A percentile compares a stretch with the other conserved stretches of the same genome.
Conservation (phyloP, 495 filamentous ascomycete genomes). For the Annulohypoxylon nitens region DNA sequence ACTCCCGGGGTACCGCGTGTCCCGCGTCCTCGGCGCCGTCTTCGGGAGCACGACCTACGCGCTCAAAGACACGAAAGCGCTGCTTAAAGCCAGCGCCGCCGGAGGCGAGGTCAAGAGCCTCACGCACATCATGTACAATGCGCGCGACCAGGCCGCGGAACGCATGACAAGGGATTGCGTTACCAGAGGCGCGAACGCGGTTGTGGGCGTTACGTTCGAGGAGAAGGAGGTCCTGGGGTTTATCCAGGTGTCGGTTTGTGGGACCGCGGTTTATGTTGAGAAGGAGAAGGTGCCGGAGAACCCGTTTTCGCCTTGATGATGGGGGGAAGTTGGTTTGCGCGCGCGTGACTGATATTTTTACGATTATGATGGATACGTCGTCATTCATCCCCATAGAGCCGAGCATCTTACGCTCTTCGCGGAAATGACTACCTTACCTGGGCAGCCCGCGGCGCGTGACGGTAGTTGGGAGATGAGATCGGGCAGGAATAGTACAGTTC, state of each 20-base stretch:
- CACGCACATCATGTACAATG: slow-evolving; percentile 43
- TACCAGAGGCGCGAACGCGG: slow-evolving; percentile 41
- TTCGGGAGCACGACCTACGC: slow-evolving; percentile 41
- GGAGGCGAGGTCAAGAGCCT: slow-evolving; percentile 38
- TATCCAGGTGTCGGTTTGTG: slow-evolving; percentile 41
- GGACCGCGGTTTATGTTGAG: slow-evolving; percentile 47
- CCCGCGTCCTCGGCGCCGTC: slow-evolving; percentile 36
- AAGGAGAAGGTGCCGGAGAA: slow-evolving; percentile 30
- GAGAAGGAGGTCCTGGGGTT: slow-evolving; percentile 44
- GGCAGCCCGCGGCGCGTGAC: not conserved
- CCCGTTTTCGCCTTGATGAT: slow-evolving; percentile 28
- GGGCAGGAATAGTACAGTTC: not conserved
- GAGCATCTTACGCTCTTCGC: not conserved
- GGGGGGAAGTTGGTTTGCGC: not conserved
- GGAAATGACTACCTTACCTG: not conserved
- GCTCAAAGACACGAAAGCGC: slow-evolving; percentile 41
- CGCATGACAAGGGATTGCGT: slow-evolving; percentile 44
- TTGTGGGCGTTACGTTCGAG: slow-evolving; percentile 33
- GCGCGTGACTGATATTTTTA: not conserved
- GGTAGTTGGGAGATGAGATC: not conserved
- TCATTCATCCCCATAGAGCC: not conserved
- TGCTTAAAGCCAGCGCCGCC: slow-evolving; percentile 22
- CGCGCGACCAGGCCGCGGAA: slow-evolving; percentile 43
- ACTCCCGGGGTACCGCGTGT: slow-evolving; percentile 40
- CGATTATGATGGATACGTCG: not conserved